These are phyloP conservation scores for Cyclotella choctawhatcheeana DNA, from an alignment of 108 stramenopile species.

Conservation along the genomic window DNA sequence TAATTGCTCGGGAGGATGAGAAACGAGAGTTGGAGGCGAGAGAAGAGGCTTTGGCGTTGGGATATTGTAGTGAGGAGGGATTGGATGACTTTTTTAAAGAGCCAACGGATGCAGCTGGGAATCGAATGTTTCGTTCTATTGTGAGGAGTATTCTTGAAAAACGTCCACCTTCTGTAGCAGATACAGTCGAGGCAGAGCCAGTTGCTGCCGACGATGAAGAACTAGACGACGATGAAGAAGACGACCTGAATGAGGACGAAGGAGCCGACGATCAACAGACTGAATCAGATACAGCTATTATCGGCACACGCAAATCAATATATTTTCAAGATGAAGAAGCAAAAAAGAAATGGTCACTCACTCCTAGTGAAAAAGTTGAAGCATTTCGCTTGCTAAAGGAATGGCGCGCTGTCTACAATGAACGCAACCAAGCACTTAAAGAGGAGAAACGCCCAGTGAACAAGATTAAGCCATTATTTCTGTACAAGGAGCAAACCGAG, in stretches of 20 bases:
- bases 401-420: conserved; percentile 31
- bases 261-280: neutral
- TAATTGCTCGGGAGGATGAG: conserved; percentile 10
- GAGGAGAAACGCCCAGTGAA: conserved; percentile 16
- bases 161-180: conserved; percentile 12
- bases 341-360: conserved; percentile 30
- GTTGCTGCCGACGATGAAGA: conserved; percentile 1
- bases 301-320: no score
- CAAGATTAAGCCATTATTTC: conserved; percentile 42
- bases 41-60: conserved; percentile 4
- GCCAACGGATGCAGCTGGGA: conserved; percentile 24
- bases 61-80: conserved; percentile 25
- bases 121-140: conserved; percentile 28
- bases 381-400: conserved; percentile 36
- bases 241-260: conserved; percentile 13
- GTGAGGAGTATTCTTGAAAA: conserved; percentile 22
- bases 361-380: conserved; percentile 37
- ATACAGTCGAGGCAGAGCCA: neutral
- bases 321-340: neutral
- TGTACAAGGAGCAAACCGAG: conserved; percentile 34
- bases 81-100: conserved; percentile 28
- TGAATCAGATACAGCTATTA: no score
- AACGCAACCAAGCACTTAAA: conserved; percentile 23
- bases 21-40: conserved; percentile 20
- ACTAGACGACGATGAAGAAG: neutral